These are phyloP conservation scores for Zymoseptoria crescenta DNA, from an alignment of 2,329 filamentous ascomycete genomes.

Conservation along the genomic window DNA sequence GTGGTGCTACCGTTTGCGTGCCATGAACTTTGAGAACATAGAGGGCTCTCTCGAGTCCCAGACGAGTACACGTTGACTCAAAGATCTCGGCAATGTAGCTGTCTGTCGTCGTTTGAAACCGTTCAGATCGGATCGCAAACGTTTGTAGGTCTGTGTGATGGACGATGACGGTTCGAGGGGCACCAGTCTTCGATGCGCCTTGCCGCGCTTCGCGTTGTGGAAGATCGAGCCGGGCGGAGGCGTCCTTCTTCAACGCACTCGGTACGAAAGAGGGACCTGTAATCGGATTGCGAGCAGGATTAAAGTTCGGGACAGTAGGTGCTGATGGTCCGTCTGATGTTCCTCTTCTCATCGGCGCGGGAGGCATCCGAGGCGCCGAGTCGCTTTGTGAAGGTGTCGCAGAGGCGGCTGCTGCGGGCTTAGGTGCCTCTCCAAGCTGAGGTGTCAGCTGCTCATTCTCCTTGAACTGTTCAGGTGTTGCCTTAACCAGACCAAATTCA, in stretches of 20 bases:
- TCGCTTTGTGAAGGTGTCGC: conserved; percentile 9
- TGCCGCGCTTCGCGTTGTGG: conserved; percentile 43
- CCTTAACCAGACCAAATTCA: conserved; percentile 72
- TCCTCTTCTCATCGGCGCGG: conserved; percentile 8
- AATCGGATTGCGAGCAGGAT: conserved; percentile 44
- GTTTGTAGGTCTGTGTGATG: conserved; percentile 61
- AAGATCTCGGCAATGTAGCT: conserved; percentile 78
- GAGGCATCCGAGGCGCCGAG: background rate
- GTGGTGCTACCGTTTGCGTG: conserved; percentile 64
- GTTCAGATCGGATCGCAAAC: conserved; percentile 61
- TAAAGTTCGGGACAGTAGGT: conserved; percentile 22
- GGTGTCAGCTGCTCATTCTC: conserved; percentile 52
- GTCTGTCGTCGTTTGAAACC: conserved; percentile 67
- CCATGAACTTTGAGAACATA: conserved; percentile 71
- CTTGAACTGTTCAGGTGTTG: conserved; percentile 57
- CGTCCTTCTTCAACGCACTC: conserved; percentile 35
- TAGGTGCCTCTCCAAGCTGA: conserved; percentile 8
- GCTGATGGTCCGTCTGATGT: background rate
- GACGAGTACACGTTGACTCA: conserved; percentile 67
- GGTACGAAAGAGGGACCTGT: conserved; percentile 43
- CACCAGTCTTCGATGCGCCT: conserved; percentile 44
- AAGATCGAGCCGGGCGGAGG: conserved; percentile 34
- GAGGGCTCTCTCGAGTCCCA: conserved; percentile 69
- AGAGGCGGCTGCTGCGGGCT: conserved; percentile 3
- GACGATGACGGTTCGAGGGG: conserved; percentile 63